Percentiles rank a stretch among this genome's conserved stretches.
phyloP scores from a whole-genome alignment of 192 early-diverging fungal species.

The Funneliformis geosporum region DNA sequence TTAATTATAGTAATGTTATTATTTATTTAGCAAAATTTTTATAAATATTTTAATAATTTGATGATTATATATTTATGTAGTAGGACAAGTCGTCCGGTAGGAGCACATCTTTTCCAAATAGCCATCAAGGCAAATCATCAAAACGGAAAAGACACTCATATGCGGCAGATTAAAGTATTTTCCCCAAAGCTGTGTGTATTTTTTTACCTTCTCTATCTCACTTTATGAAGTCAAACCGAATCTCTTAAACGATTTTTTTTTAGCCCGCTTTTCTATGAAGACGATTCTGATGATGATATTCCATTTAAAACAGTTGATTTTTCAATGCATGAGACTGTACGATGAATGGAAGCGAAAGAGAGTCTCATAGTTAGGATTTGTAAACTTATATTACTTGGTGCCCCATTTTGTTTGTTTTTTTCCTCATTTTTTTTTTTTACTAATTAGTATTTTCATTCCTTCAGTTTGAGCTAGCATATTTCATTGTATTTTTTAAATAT shows the following conservation, averaged over 20 bases:
- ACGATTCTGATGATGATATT: conserved; percentile 41
- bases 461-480: no score
- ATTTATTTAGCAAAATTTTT: neutral
- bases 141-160: conserved; percentile 83
- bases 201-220: neutral
- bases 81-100: conserved; percentile 51
- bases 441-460: no score
- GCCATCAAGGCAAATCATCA: conserved; percentile 70
- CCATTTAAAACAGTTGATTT: conserved; percentile 55
- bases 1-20: neutral
- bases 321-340: conserved; percentile 41
- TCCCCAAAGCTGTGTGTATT: conserved; percentile 55
- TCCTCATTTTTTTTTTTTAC: no score
- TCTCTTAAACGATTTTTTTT: neutral
- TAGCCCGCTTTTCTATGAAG: conserved; percentile 37
- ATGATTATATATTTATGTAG: neutral
- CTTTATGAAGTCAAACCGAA: neutral
- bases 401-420: no score
- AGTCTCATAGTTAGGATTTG: neutral
- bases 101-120: conserved; percentile 69
- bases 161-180: conserved; percentile 73
- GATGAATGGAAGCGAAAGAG: conserved; percentile 15
- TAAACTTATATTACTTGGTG: neutral
- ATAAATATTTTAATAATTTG: neutral
- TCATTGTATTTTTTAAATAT: no score